These are phyloP conservation scores for Rhytidiadelphus loreus DNA, from an alignment of 225 moss, liverwort and hornwort genomes.

Conservation along the genomic window DNA sequence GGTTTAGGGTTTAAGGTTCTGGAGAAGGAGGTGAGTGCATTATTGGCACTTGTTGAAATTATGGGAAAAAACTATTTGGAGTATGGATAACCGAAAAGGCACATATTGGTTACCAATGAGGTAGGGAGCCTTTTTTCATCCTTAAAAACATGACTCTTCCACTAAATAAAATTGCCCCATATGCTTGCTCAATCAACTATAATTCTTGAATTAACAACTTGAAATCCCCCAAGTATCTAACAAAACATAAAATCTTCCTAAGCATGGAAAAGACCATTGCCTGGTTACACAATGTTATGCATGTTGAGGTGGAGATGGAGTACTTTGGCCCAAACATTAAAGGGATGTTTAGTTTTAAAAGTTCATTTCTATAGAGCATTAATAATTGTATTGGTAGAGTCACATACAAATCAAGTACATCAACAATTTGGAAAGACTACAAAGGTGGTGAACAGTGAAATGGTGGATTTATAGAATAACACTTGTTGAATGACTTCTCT, in stretches of 20 bases:
- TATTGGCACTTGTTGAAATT: neutral
- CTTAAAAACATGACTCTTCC: accelerated
- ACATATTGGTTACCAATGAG: too few relatives aligned
- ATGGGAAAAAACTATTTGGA: neutral
- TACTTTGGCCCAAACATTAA: neutral
- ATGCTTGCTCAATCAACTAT: neutral
- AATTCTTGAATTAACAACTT: neutral
- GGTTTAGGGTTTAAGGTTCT: neutral
- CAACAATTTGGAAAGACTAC: neutral
- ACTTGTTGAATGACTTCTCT: neutral
- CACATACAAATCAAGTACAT: neutral
- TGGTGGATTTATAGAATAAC: neutral
- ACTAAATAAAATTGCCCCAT: neutral
- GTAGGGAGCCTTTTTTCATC: neutral
- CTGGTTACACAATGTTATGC: neutral
- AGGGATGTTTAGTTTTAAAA: neutral
- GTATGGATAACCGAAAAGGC: too few relatives aligned
- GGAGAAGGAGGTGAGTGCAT: neutral
- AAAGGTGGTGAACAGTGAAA: neutral
- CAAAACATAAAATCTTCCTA: neutral
- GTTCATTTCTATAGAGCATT: accelerated
- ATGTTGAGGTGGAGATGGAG: neutral
- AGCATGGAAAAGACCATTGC: neutral
- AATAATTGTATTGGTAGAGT: neutral
- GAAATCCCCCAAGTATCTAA: neutral